Base-by-base conservation (phyloP, 805 yeast species). In the Wickerhamomyces pijperi region DNA sequence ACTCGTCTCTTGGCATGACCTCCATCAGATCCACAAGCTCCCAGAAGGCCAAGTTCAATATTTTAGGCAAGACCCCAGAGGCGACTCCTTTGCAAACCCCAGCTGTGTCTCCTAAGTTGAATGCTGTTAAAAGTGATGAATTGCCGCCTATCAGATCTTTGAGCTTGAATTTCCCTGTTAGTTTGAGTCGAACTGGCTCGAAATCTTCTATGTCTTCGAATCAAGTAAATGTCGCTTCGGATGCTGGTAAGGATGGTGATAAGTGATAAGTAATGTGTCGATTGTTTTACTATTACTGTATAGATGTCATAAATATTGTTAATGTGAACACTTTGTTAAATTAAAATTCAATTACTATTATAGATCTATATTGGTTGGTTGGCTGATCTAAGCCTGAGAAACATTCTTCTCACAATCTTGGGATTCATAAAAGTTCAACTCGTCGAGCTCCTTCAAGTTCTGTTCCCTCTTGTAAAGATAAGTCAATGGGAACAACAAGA, bases 51-150 rank as follows among this genome's bases (percentile, higher is more conserved):
- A 45, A 40, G 15, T 41, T 47, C 18, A 44, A 44, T 23, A 17
- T 50, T 4, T 23, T 50, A 39, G 56, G 57, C 3, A 53, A 51
- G 42, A 51, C 58, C 1, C 58, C 58, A 18, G 58, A 53, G 25
- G 51, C 47, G 1, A 53, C 58, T 1, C 58, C 58, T 7, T 25
- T 53, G 13, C 56, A 52, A 32, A 53, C 58, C 1, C 51, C 53
- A 8, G 42, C 46, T 15, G 56, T 53, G 1, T 49, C 54, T 3
- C 58, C 58, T 17, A 51, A 38, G 37, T 19, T 53, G 19, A 29
- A n/a, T 12, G 46, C 55, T 17, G 38, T 35, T 34, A 14, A 39
- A 2, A 39, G 37, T 21, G 55, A 48, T 29, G 54, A 50, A 31
- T 35, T 54, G 28, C 58, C 58, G 11, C 58, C 58, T 8, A 19